Evolutionary conservation across 768 basidiomycete species (phyloP).

Genomic region (Psilocybe sp.): DNA sequence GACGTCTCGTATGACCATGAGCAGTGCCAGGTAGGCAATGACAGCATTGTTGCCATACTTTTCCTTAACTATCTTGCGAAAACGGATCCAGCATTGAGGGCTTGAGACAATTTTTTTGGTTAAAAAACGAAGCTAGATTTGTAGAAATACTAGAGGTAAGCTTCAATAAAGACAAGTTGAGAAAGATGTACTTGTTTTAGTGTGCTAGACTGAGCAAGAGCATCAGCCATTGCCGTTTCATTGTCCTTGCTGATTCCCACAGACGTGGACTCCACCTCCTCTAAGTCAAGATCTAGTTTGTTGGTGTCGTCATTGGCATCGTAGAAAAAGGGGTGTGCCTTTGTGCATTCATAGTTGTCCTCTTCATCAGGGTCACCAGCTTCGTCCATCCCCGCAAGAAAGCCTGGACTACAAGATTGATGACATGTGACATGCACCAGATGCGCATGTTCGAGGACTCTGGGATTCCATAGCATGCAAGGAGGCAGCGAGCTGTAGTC

Average conservation of each 20-base stretch:
- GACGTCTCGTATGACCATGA: constrained; percentile 31
- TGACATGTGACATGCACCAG: constrained; percentile 31
- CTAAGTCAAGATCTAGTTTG: constrained; percentile 12
- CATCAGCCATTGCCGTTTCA: too few species aligned
- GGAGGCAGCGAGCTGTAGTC: constrained; percentile 16
- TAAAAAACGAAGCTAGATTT: constrained; percentile 26
- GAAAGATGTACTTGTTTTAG: constrained; percentile 5
- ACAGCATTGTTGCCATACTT: constrained; percentile 6
- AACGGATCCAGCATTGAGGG: constrained; percentile 22
- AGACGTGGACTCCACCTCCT: too few species aligned
- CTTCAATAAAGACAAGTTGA: background rate
- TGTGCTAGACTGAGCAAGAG: too few species aligned
- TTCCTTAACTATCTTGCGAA: constrained; percentile 12
- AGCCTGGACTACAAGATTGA: constrained; percentile 35
- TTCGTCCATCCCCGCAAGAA: constrained; percentile 22
- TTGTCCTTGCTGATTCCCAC: too few species aligned
- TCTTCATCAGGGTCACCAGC: constrained; percentile 22
- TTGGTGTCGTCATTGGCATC: constrained; percentile 22
- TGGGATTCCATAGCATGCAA: constrained; percentile 23
- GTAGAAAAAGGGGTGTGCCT: constrained; percentile 28
- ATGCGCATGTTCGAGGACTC: constrained; percentile 28
- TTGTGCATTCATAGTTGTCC: constrained; percentile 26
- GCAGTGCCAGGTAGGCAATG: background rate
- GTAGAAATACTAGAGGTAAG: background rate
- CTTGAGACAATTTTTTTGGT: constrained; percentile 27